These are phyloP conservation scores for Candida frijolesensis DNA, from an alignment of 1,139 yeast genomes.

Conservation along the genomic window DNA sequence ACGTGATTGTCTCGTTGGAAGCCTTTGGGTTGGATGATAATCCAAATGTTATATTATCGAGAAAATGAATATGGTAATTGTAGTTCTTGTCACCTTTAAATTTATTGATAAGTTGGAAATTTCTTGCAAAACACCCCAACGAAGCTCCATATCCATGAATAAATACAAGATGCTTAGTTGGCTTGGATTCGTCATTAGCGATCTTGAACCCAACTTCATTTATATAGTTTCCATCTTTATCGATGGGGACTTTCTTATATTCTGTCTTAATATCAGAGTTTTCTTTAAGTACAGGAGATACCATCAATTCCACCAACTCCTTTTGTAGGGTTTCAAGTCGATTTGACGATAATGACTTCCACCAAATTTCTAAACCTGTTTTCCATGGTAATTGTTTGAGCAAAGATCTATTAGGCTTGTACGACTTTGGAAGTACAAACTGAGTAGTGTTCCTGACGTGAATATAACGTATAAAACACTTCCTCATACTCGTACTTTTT, in stretches of 20 bases:
- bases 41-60: slow-evolving; percentile 88
- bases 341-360: slow-evolving; percentile 29
- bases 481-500: slow-evolving; percentile 6
- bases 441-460: slow-evolving; percentile 10
- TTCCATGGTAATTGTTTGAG: slow-evolving; percentile 20
- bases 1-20: slow-evolving; percentile 17
- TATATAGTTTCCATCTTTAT: slow-evolving; percentile 29
- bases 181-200: slow-evolving; percentile 26
- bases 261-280: slow-evolving; percentile 25
- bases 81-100: slow-evolving; percentile 37
- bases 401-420: slow-evolving; percentile 17
- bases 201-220: slow-evolving; percentile 41
- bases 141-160: slow-evolving; percentile 95
- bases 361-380: slow-evolving; percentile 28
- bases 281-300: slow-evolving; percentile 24
- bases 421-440: slow-evolving; percentile 18
- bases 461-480: slow-evolving; percentile 11
- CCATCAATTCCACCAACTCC: slow-evolving; percentile 39
- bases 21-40: slow-evolving; percentile 65
- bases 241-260: slow-evolving; percentile 28
- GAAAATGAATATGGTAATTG: slow-evolving; percentile 61
- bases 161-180: slow-evolving; percentile 56
- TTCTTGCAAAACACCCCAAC: slow-evolving; percentile 80
- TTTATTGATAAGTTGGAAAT: slow-evolving; percentile 53
- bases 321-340: slow-evolving; percentile 35